These are phyloP conservation scores for Allantophomopsis cytisporea DNA, from an alignment of 2,329 filamentous ascomycete genomes.

Conservation along the genomic window DNA sequence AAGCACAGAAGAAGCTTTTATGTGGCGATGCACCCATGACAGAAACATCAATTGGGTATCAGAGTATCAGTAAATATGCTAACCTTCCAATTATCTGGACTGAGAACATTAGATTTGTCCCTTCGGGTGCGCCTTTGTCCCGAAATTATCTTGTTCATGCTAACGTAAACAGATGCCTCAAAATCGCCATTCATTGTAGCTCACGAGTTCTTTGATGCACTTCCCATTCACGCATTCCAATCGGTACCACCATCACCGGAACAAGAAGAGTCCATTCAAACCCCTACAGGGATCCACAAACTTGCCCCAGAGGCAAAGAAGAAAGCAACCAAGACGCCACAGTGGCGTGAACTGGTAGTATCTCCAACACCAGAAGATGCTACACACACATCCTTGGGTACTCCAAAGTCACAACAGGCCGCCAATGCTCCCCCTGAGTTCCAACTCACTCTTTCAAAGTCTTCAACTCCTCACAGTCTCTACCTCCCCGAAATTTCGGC, in stretches of 20 bases:
- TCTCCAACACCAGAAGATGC: constrained; percentile 46
- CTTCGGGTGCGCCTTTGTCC: constrained; percentile 5
- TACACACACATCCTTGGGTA: constrained; percentile 37
- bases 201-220: constrained; percentile 96
- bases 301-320: constrained; percentile 15
- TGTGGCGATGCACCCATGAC: constrained; percentile 60
- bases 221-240: constrained; percentile 93
- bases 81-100: constrained; percentile 74
- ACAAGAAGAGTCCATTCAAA: constrained; percentile 20
- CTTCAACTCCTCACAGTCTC: constrained; percentile 67
- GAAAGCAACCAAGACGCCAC: constrained; percentile 24
- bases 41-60: constrained; percentile 60
- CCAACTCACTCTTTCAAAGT: constrained; percentile 64
- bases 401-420: constrained; percentile 34
- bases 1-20: constrained; percentile 67
- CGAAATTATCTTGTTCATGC: not conserved
- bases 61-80: constrained; percentile 64
- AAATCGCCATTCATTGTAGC: constrained; percentile 88
- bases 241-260: constrained; percentile 41
- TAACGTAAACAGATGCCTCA: constrained; percentile 33
- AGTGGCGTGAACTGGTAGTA: constrained; percentile 78
- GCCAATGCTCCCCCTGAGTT: constrained; percentile 59
- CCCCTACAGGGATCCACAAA: constrained; percentile 25
- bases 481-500: constrained; percentile 73
- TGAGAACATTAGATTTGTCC: constrained; percentile 36